A percentile compares a stretch with the other conserved stretches of the same genome.
These are phyloP conservation scores for Anthracocystis setariae DNA, from an alignment of 1,284 basidiomycete species.

Conservation along the genomic window DNA sequence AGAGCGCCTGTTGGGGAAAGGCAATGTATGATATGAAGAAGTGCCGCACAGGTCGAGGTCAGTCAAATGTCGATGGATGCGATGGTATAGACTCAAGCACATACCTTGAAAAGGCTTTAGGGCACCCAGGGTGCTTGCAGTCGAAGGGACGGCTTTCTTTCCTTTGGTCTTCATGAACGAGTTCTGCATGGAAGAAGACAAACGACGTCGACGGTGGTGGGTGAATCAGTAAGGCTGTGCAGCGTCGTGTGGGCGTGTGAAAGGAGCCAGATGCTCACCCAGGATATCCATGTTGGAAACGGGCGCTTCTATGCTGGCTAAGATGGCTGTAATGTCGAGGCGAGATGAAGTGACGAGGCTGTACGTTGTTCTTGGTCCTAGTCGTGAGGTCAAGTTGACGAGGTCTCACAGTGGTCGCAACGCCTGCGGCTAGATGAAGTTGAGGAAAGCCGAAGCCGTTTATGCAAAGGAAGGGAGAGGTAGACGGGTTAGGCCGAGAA, in stretches of 20 bases:
- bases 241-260: not conserved
- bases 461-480: too few relatives aligned
- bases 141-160: constrained; percentile 52
- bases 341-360: not conserved
- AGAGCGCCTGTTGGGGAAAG: constrained; percentile 40
- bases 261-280: constrained; percentile 23
- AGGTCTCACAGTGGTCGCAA: too few relatives aligned
- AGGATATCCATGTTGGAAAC: constrained; percentile 51
- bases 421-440: too few relatives aligned
- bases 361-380: too few relatives aligned
- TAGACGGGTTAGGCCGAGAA: too few relatives aligned
- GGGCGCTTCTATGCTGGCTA: not conserved
- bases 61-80: not conserved
- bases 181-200: constrained; percentile 23
- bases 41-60: not conserved
- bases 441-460: too few relatives aligned
- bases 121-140: constrained; percentile 49
- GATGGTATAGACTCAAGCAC: not conserved
- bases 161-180: constrained; percentile 58
- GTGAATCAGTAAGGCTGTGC: not conserved
- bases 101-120: constrained; percentile 59
- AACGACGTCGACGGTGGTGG: not conserved
- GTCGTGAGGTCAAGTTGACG: too few relatives aligned
- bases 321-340: not conserved
- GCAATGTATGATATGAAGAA: too few relatives aligned